Evolutionary conservation across 2,329 filamentous ascomycete species (phyloP).

Genomic region (Podosphaera xanthii): DNA sequence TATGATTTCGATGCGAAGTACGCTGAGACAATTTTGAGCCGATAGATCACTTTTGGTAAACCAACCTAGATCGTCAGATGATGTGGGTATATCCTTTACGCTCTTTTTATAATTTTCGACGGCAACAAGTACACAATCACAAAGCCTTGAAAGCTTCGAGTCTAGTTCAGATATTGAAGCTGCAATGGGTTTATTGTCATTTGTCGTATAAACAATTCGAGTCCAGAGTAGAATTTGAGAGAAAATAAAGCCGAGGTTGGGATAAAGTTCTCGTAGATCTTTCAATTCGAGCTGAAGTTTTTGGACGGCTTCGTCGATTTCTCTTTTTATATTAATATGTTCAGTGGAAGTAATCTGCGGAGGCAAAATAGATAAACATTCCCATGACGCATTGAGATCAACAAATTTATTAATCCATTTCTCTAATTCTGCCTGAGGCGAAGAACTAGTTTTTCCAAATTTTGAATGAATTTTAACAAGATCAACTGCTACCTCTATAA

Average conservation of each 20-base stretch:
- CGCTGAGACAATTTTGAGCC: conserved; percentile 11
- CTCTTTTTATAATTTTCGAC: conserved; percentile 47
- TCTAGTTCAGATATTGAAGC: conserved; percentile 24
- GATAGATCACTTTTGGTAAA: conserved; percentile 22
- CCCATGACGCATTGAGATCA: conserved; percentile 20
- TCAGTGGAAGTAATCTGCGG: conserved; percentile 23
- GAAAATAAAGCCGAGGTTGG: conserved; percentile 40
- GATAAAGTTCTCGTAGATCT: conserved; percentile 22
- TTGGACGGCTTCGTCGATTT: conserved; percentile 5
- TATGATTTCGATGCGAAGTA: conserved; percentile 11
- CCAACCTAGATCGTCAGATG: conserved; percentile 40
- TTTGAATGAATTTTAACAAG: conserved; percentile 44
- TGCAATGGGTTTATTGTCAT: conserved; percentile 1
- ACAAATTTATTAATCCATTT: conserved; percentile 27
- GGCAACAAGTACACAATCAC: conserved; percentile 56
- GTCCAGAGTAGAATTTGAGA: conserved; percentile 46
- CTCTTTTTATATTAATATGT: conserved; percentile 9
- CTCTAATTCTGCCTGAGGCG: conserved; percentile 23
- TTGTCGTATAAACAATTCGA: conserved; percentile 9
- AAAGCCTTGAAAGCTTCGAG: conserved; percentile 34
- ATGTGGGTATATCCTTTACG: conserved; percentile 29
- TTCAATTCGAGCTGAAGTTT: conserved; percentile 17
- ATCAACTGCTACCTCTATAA: conserved; percentile 38
- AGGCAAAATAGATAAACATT: conserved; percentile 26
- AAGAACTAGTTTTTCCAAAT: conserved; percentile 29